Percentiles rank a stretch among this genome's conserved stretches.
Conservation (phyloP, 2,329 filamentous ascomycete genomes). For the Tolypocladium nubicola region DNA sequence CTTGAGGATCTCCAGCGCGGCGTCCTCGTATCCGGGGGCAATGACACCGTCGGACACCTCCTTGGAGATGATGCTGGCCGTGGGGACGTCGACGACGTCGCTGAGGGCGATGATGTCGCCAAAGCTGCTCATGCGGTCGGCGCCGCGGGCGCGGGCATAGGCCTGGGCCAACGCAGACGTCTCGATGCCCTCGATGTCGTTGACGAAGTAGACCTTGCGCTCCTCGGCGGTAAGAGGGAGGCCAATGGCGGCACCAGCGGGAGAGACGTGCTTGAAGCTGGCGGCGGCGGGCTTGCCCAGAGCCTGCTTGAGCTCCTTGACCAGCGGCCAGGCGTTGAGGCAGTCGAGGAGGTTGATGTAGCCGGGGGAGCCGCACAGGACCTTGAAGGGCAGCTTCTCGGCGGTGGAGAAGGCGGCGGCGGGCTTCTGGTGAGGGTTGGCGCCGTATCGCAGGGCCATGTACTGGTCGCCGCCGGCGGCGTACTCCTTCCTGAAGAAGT, state of each 20-base stretch:
- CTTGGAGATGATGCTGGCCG: conserved; percentile 93
- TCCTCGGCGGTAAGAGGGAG: conserved; percentile 77
- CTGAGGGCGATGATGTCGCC: conserved; percentile 93
- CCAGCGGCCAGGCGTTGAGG: conserved; percentile 91
- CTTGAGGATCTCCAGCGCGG: conserved; percentile 79
- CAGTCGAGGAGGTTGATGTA: conserved; percentile 97
- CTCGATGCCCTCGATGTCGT: conserved; percentile 85
- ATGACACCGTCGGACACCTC: conserved; percentile 97
- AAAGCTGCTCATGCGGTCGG: conserved; percentile 98
- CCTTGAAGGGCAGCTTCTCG: conserved; percentile 82
- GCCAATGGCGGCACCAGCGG: conserved; percentile 89
- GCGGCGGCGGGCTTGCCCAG: conserved; percentile 83
- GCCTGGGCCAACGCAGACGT: conserved; percentile 81
- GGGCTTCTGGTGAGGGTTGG: conserved; percentile 97
- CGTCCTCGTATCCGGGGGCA: conserved; percentile 74
- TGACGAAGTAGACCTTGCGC: conserved; percentile 96
- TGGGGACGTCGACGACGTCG: conserved; percentile 80
- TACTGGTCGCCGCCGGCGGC: conserved; percentile 77
- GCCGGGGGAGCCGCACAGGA: conserved; percentile 77
- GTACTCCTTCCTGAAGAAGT: conserved; percentile 97
- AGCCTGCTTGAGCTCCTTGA: conserved; percentile 89
- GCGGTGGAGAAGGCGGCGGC: conserved; percentile 72
- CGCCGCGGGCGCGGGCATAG: conserved; percentile 88
- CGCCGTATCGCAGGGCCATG: conserved; percentile 80
- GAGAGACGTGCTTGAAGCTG: conserved; percentile 98